These are phyloP conservation scores for Geotrichum citri-aurantii DNA, from an alignment of 1,139 yeast species.

Conservation along the genomic window DNA sequence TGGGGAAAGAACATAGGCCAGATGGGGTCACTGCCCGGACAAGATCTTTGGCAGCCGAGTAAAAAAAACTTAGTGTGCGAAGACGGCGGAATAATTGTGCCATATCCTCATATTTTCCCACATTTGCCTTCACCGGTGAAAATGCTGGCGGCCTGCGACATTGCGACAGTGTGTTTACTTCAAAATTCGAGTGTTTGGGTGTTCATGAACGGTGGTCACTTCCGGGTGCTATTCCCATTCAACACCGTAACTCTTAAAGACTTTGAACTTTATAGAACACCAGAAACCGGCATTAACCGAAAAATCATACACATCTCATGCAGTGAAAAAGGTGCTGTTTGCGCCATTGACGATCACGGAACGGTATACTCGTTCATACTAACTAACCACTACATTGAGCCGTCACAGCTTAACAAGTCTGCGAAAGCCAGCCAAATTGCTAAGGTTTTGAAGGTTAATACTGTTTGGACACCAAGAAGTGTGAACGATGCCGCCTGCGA, in stretches of 20 bases:
- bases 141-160: constrained; percentile 61
- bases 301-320: constrained; percentile 25
- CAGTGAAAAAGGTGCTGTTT: constrained; percentile 27
- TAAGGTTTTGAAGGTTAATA: constrained; percentile 19
- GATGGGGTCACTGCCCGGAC: constrained; percentile 51
- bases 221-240: constrained; percentile 25
- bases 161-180: constrained; percentile 63
- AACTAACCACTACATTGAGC: constrained; percentile 6
- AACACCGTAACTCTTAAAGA: not conserved
- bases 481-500: constrained; percentile 41
- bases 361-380: constrained; percentile 31
- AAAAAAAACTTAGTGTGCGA: constrained; percentile 16
- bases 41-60: constrained; percentile 15
- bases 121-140: constrained; percentile 33
- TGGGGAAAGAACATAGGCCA: constrained; percentile 92
- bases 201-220: constrained; percentile 52
- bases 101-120: constrained; percentile 13
- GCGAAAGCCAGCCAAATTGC: constrained; percentile 18
- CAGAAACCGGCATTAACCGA: constrained; percentile 13
- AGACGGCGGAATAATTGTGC: constrained; percentile 21
- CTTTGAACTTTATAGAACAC: constrained; percentile 23
- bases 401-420: constrained; percentile 1
- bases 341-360: constrained; percentile 32
- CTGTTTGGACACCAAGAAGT: constrained; percentile 36
- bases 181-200: constrained; percentile 57